Conservation (phyloP, 768 basidiomycete species). For the Sistotremastrum niveocremeum region DNA sequence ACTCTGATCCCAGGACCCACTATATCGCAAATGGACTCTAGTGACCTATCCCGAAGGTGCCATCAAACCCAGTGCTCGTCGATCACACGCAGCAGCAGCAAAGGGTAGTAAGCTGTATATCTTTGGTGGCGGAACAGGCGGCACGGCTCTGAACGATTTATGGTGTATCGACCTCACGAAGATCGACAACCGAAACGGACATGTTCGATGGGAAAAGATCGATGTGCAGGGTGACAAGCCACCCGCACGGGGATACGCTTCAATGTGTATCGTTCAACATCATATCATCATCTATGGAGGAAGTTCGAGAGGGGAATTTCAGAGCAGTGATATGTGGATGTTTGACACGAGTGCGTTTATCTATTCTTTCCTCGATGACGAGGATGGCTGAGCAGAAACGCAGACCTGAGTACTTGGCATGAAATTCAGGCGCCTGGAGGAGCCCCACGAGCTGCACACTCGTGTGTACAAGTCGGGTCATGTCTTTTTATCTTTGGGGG, state of each 20-base stretch:
- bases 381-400: neutral
- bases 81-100: slow-evolving; percentile 78
- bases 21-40: neutral
- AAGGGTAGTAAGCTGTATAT: slow-evolving; percentile 64
- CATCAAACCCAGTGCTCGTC: slow-evolving; percentile 42
- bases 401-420: slow-evolving; percentile 21
- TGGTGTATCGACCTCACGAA: slow-evolving; percentile 70
- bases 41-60: neutral
- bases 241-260: slow-evolving; percentile 73
- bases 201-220: slow-evolving; percentile 46
- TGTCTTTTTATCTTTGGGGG: slow-evolving; percentile 86
- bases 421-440: slow-evolving; percentile 19
- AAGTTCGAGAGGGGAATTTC: slow-evolving; percentile 77
- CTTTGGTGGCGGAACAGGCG: slow-evolving; percentile 90
- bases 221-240: slow-evolving; percentile 44
- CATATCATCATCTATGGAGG: slow-evolving; percentile 86
- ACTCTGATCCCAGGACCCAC: slow-evolving; percentile 13
- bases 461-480: slow-evolving; percentile 81
- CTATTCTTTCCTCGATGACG: neutral
- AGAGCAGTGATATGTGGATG: slow-evolving; percentile 55
- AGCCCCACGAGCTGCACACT: slow-evolving; percentile 67
- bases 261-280: slow-evolving; percentile 73
- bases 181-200: slow-evolving; percentile 20
- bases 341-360: slow-evolving; percentile 61
- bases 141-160: slow-evolving; percentile 79